Base-by-base conservation (phyloP, 2,329 filamentous ascomycete genomes). In the Monosporascus sp. region DNA sequence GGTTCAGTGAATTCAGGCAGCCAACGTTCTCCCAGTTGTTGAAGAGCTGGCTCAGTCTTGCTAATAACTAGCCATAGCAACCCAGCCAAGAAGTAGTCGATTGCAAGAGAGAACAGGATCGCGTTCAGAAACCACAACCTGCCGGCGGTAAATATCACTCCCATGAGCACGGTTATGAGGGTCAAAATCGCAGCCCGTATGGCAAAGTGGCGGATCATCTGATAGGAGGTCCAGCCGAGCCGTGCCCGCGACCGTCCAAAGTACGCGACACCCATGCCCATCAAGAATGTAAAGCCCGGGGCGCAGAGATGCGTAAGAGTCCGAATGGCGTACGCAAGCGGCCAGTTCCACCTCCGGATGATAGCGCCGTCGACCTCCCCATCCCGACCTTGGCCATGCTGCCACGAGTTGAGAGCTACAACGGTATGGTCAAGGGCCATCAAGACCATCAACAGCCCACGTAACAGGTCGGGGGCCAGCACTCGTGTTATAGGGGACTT, bases 221-320 rank as follows among this genome's bases (percentile, higher is more conserved):
- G 60, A 6, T 48, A 25, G 1, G 63, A 46, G 5, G 68, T 62
- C 74, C 74, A 77, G 0, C 72, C 72, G 2, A 74, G 62, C 15
- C 59, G 63, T 15, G 63, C 60, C 5, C 74, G 69, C 25, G 74
- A 75, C n/a, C 67, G 64, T 4, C 72, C 69, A 14, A 77, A 72
- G 54, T 75, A 76, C 0, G 71, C 74, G 9, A 75, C 64, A 7
- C 75, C 75, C 59, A 75, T 69, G 24, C 74, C 75, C 4, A 77
- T 63, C n/a, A 77, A 61, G 38, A 77, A 72, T 0, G 70, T 72
- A 55, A 77, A 76, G 7, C 74, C 74, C 0, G 74, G 65, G 2
- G 70, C 74, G 62, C 74, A 77, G 6, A 77, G 66, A 22, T 77
- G 74, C 0, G 74, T 73, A 4, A 77, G 60, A 0, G 70, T 70